Conservation (phyloP, 2,329 filamentous ascomycete genomes). For the Microdochium bolleyi region DNA sequence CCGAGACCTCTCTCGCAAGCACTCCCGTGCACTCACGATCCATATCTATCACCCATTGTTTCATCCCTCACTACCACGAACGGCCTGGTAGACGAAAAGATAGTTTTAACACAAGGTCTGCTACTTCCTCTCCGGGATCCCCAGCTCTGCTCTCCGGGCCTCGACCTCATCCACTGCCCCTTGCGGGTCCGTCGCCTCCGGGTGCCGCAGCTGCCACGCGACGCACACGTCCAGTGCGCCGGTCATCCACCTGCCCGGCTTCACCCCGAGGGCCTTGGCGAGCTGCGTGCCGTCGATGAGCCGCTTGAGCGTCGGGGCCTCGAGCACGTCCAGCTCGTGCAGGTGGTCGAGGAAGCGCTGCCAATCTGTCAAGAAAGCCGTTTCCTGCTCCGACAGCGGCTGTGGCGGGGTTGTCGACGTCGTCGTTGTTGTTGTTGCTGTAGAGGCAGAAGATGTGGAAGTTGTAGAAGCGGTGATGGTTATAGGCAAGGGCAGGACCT, state of each 20-base stretch:
- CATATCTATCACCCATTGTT: too few species aligned
- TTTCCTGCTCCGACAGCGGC: constrained; percentile 27
- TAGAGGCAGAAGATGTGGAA: neutral
- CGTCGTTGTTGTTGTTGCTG: neutral
- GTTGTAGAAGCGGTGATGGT: constrained; percentile 13
- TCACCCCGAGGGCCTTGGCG: constrained; percentile 57
- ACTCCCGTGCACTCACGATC: too few species aligned
- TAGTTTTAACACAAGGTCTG: too few species aligned
- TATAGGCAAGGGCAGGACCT: constrained; percentile 24
- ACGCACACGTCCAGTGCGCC: constrained; percentile 71
- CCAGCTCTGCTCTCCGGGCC: constrained; percentile 42
- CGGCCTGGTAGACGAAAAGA: too few species aligned
- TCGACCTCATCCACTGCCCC: constrained; percentile 54
- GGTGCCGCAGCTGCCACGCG: constrained; percentile 83
- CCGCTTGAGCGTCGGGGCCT: constrained; percentile 49
- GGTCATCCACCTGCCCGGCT: constrained; percentile 78
- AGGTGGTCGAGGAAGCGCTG: constrained; percentile 48
- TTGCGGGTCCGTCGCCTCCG: constrained; percentile 49
- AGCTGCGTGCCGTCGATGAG: constrained; percentile 71
- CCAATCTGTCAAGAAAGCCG: constrained; percentile 40
- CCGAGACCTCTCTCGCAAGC: too few species aligned
- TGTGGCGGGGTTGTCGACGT: constrained; percentile 12
- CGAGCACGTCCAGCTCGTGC: constrained; percentile 43
- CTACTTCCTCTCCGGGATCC: constrained; percentile 21
- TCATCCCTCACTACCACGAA: too few species aligned